phyloP scores from a whole-genome alignment of 2,329 filamentous ascomycete species.

The Beauveria sp. region DNA sequence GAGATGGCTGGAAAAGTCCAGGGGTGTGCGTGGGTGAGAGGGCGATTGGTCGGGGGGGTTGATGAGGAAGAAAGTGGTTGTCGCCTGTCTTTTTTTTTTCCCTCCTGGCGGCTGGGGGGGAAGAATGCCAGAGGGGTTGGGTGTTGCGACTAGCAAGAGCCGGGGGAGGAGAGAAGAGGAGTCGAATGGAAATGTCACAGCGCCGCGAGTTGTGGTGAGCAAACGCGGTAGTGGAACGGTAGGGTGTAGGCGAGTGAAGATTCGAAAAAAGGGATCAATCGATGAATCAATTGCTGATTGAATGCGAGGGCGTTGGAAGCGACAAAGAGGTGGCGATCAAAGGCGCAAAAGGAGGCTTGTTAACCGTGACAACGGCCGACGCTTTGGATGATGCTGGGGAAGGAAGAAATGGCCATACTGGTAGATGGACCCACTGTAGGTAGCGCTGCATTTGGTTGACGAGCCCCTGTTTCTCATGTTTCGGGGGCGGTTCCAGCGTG shows the following conservation, averaged over 20 bases:
- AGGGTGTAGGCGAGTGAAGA: neutral
- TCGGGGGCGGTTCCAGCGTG: neutral
- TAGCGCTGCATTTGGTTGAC: neutral
- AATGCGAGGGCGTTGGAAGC: neutral
- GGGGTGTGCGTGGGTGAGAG: neutral
- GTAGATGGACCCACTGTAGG: too few relatives aligned
- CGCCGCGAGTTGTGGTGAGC: neutral
- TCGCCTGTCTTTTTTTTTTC: conserved; percentile 9
- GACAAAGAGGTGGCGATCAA: neutral
- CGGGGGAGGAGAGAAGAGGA: neutral
- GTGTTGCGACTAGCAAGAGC: conserved; percentile 8
- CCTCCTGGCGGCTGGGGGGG: conserved; percentile 2
- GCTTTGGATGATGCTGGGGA: neutral
- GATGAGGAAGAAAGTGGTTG: conserved; percentile 1
- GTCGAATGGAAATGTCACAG: neutral
- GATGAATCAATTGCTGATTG: neutral
- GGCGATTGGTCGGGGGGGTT: neutral
- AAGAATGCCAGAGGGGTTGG: conserved; percentile 12
- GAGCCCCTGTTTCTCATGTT: conserved; percentile 2
- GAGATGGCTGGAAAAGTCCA: conserved; percentile 32
- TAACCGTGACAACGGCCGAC: neutral
- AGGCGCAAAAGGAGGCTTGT: neutral
- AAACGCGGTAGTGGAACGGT: neutral
- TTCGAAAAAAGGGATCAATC: too few relatives aligned
- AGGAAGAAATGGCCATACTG: neutral